Conservation (phyloP, 208 protist genomes). For the Crithidia acanthocephali region DNA sequence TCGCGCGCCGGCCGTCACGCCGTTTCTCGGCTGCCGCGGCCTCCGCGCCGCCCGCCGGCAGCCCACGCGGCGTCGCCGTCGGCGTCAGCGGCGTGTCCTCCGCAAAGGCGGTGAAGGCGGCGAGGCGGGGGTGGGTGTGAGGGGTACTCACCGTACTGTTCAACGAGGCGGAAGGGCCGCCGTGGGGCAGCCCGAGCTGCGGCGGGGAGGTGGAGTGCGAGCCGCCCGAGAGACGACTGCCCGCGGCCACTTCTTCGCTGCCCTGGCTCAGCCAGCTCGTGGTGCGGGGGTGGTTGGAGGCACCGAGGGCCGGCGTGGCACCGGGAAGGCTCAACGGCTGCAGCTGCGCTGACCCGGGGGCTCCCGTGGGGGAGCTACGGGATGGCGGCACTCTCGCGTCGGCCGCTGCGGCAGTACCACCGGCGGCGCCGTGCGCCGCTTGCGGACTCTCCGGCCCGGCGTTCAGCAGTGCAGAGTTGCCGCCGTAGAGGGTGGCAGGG, state of each 20-base stretch:
- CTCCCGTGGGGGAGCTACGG: neutral
- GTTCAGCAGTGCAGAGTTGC: slow-evolving; percentile 2
- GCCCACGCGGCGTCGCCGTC: slow-evolving; percentile 14
- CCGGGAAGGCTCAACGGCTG: slow-evolving; percentile 19
- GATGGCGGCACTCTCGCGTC: neutral
- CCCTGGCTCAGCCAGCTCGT: slow-evolving; percentile 23
- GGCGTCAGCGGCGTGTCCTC: slow-evolving; percentile 24
- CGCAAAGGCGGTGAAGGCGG: slow-evolving; percentile 25
- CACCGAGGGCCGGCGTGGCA: neutral
- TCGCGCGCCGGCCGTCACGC: slow-evolving; percentile 1
- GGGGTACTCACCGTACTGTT: neutral
- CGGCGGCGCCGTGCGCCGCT: neutral
- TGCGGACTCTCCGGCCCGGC: slow-evolving; percentile 1
- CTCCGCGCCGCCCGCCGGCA: neutral
- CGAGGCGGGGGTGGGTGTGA: slow-evolving; percentile 20
- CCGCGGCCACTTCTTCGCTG: slow-evolving; percentile 19
- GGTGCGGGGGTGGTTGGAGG: slow-evolving; percentile 16
- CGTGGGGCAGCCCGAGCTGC: slow-evolving; percentile 5
- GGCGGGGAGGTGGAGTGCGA: slow-evolving; percentile 24
- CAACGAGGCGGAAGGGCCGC: neutral
- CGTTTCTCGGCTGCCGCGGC: neutral
- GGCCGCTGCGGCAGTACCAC: neutral
- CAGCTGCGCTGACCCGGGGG: slow-evolving; percentile 17
- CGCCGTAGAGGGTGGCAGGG: slow-evolving; percentile 11
- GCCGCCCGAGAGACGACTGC: slow-evolving; percentile 30